Conservation (phyloP, 148 eudicot species). For the Agrostemma githago region DNA sequence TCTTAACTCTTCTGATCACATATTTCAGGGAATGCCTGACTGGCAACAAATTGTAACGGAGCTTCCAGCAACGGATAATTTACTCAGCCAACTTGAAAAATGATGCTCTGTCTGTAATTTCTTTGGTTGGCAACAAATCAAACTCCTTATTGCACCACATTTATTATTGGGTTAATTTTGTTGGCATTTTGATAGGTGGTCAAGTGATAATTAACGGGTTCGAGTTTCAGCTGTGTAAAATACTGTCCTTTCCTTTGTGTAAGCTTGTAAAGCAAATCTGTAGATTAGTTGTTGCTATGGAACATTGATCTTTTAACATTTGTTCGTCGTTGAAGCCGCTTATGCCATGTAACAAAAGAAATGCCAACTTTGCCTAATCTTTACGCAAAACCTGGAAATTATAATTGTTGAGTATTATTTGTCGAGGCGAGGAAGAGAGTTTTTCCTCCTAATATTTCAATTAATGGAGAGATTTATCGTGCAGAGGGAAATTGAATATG, state of each 20-base stretch:
- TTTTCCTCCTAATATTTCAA: no score
- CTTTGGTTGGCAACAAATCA: no score
- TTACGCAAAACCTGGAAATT: no score
- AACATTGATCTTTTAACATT: not conserved
- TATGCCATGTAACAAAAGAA: no score
- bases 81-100: slow-evolving; percentile 90
- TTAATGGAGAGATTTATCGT: no score
- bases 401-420: no score
- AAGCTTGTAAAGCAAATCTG: not conserved
- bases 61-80: slow-evolving; percentile 72
- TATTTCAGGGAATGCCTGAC: slow-evolving; percentile 87
- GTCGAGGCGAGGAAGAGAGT: no score
- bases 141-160: not conserved
- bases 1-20: not conserved
- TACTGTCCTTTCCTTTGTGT: not conserved
- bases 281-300: not conserved
- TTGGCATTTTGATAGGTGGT: not conserved
- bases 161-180: not conserved
- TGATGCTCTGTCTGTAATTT: slow-evolving; percentile 23
- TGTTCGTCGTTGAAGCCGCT: no score
- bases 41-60: slow-evolving; percentile 78
- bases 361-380: no score
- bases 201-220: not conserved
- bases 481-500: no score
- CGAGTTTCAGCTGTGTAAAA: not conserved